A percentile compares a stretch with the other conserved stretches of the same genome.
These are phyloP conservation scores for Puccinia triticina DNA, from an alignment of 1,284 basidiomycete genomes.

Conservation along the genomic window DNA sequence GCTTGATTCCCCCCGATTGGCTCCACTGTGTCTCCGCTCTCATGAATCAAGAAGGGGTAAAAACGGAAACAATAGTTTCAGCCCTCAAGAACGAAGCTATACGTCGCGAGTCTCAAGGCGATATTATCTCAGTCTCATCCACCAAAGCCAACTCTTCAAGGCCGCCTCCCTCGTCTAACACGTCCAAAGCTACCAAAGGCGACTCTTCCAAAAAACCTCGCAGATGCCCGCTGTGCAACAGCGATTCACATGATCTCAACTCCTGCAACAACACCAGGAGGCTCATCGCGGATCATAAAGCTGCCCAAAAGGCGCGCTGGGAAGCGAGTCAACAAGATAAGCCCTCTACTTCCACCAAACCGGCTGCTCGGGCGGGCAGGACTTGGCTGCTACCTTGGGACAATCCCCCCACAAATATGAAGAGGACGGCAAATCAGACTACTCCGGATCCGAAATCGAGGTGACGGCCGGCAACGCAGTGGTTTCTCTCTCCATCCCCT, in stretches of 20 bases:
- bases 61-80: too few relatives aligned
- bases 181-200: too few relatives aligned
- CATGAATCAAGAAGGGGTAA: too few relatives aligned
- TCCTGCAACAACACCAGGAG: neutral
- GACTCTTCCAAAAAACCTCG: too few relatives aligned
- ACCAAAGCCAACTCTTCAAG: neutral
- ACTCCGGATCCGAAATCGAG: neutral
- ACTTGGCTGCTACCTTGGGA: too few relatives aligned
- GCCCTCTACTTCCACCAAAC: too few relatives aligned
- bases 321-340: too few relatives aligned
- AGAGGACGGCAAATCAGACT: neutral
- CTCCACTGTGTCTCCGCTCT: too few relatives aligned
- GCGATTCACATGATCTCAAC: neutral
- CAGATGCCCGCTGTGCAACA: too few relatives aligned
- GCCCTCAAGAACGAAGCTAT: too few relatives aligned
- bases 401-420: neutral
- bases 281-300: neutral
- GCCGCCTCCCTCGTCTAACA: neutral
- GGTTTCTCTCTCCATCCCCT: neutral
- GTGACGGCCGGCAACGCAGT: neutral
- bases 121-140: neutral
- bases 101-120: too few relatives aligned
- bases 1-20: conserved; percentile 1
- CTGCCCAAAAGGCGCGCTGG: neutral
- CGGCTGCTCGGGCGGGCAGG: too few relatives aligned